phyloP scores from a whole-genome alignment of 2,329 filamentous ascomycete genomes.

The Sporothrix brasiliensis region DNA sequence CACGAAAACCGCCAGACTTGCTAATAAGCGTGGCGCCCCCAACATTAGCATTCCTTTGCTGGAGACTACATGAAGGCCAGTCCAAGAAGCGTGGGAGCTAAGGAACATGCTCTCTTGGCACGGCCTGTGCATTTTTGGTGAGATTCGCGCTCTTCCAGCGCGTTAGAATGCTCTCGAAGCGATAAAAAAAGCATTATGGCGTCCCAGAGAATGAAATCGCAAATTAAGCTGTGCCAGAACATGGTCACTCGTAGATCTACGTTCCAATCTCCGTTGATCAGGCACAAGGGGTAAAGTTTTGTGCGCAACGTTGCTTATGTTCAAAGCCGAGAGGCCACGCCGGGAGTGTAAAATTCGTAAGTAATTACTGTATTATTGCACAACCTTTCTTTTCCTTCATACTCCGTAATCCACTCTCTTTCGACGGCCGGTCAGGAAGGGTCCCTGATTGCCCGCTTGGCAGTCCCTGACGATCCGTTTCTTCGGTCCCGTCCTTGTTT shows the following conservation, averaged over 20 bases:
- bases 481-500: slow-evolving; percentile 15
- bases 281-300: slow-evolving; percentile 5
- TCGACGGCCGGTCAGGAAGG: not conserved
- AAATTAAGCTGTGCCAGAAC: not conserved
- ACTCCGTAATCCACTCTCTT: not conserved
- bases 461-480: slow-evolving; percentile 19
- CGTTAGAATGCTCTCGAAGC: slow-evolving; percentile 18
- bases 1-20: not conserved
- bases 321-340: not conserved
- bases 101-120: not conserved
- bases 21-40: not conserved
- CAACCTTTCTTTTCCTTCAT: not conserved
- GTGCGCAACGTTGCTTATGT: slow-evolving; percentile 6
- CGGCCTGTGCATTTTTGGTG: not conserved
- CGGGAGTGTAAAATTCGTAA: slow-evolving; percentile 3
- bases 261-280: slow-evolving; percentile 30
- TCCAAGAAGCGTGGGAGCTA: not conserved
- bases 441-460: slow-evolving; percentile 25
- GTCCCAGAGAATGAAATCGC: not conserved
- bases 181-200: not conserved
- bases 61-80: not conserved
- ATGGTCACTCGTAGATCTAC: slow-evolving; percentile 16
- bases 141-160: not conserved
- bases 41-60: slow-evolving; percentile 5
- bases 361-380: too few relatives aligned